A percentile compares a stretch with the other conserved stretches of the same genome.
phyloP scores from a whole-genome alignment of 192 early-diverging fungal genomes.

The Dispira simplex region DNA sequence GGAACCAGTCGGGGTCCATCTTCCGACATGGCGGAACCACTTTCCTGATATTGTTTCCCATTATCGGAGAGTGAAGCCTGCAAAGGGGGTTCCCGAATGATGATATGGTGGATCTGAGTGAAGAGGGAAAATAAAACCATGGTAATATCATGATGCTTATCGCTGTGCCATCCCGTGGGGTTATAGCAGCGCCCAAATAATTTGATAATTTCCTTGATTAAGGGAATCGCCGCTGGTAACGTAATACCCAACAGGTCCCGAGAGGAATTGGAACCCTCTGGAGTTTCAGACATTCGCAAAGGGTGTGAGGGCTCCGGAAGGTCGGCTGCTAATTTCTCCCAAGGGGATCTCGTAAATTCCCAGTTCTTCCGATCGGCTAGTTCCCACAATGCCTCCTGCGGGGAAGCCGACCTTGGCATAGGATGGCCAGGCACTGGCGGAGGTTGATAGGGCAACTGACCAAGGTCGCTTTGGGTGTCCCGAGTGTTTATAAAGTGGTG shows the following conservation, averaged over 20 bases:
- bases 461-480: background rate
- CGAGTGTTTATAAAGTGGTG: background rate
- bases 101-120: background rate
- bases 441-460: background rate
- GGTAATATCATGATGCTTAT: background rate
- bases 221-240: background rate
- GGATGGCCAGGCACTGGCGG: background rate
- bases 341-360: background rate
- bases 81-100: background rate
- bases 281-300: background rate
- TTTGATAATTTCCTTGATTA: background rate
- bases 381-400: too few relatives aligned
- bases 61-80: background rate
- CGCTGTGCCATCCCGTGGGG: background rate
- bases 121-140: background rate
- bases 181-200: background rate
- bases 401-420: too few relatives aligned
- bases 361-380: background rate
- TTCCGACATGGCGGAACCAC: too few relatives aligned
- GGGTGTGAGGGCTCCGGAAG: background rate
- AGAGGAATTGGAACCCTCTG: background rate
- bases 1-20: background rate
- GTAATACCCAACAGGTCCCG: background rate
- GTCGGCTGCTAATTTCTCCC: background rate
- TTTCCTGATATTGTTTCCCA: background rate